Evolutionary conservation across 2,329 filamentous ascomycete genomes (phyloP).

Genomic region (Aspergillus pseudoglaucus): DNA sequence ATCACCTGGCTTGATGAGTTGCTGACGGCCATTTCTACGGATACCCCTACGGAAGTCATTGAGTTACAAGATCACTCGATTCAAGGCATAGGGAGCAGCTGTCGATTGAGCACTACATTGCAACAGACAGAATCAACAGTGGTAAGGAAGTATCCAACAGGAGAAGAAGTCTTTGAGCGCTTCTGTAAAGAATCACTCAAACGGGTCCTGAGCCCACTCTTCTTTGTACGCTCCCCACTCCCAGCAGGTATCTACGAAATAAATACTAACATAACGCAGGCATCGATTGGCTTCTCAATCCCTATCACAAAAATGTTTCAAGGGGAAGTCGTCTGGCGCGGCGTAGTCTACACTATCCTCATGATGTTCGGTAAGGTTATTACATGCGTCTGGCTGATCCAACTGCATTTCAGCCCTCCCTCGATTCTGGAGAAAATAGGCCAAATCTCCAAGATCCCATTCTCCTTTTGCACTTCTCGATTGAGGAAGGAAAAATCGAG

Average conservation of each 20-base stretch:
- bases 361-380: conserved; percentile 60
- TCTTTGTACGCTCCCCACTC: no score
- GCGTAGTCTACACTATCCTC: conserved; percentile 63
- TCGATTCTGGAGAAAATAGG: conserved; percentile 6
- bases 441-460: neutral
- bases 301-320: conserved; percentile 65
- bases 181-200: conserved; percentile 43
- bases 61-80: neutral
- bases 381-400: conserved; percentile 55
- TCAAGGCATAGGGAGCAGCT: neutral
- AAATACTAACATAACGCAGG: conserved; percentile 16
- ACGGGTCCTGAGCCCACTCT: conserved; percentile 60
- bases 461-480: conserved; percentile 3
- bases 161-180: conserved; percentile 35
- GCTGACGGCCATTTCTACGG: neutral
- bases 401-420: conserved; percentile 20
- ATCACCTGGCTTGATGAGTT: conserved; percentile 46
- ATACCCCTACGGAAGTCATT: neutral
- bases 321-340: conserved; percentile 61
- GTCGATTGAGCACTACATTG: neutral
- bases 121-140: neutral
- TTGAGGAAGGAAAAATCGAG: neutral
- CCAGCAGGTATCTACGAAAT: no score
- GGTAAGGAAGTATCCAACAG: conserved; percentile 8
- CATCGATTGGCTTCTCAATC: conserved; percentile 69